Conservation (phyloP, 2,329 filamentous ascomycete genomes). For the Xylariaceae sp. region DNA sequence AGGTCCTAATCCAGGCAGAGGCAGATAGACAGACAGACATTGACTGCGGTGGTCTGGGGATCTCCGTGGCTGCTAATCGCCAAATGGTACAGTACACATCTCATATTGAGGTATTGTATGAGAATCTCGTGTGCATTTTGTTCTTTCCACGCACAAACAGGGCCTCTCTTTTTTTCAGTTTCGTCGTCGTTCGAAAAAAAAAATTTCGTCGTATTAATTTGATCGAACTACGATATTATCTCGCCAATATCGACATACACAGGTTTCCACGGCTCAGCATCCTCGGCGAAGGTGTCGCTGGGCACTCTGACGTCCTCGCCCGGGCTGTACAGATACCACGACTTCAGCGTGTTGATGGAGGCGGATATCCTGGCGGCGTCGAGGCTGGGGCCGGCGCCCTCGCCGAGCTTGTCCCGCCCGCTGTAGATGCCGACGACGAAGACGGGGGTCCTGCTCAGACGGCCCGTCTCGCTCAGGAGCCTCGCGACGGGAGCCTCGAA, state of each 20-base stretch:
- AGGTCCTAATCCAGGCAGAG: too few relatives aligned
- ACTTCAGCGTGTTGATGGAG: slow-evolving; percentile 82
- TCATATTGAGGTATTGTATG: too few relatives aligned
- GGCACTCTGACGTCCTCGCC: slow-evolving; percentile 64
- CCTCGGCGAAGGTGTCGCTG: slow-evolving; percentile 68
- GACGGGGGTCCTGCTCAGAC: slow-evolving; percentile 81
- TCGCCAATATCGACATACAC: slow-evolving; percentile 72
- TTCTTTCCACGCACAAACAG: too few relatives aligned
- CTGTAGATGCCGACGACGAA: slow-evolving; percentile 94
- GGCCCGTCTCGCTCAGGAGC: slow-evolving; percentile 87
- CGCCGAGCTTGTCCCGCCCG: slow-evolving; percentile 86
- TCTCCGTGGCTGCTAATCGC: too few relatives aligned
- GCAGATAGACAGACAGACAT: too few relatives aligned
- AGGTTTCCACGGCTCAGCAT: slow-evolving; percentile 66
- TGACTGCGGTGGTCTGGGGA: too few relatives aligned
- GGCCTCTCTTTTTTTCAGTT: too few relatives aligned
- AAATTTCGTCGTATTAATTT: not conserved
- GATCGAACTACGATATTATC: slow-evolving; percentile 52
- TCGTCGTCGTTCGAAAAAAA: too few relatives aligned
- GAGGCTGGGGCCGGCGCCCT: slow-evolving; percentile 80
- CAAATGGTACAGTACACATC: too few relatives aligned
- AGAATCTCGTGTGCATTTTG: too few relatives aligned
- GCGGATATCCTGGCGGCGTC: slow-evolving; percentile 78
- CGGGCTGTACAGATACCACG: slow-evolving; percentile 96
- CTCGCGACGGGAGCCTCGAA: slow-evolving; percentile 87